phyloP scores from a whole-genome alignment of 495 filamentous ascomycete genomes.

The Schizothecium vesticola region DNA sequence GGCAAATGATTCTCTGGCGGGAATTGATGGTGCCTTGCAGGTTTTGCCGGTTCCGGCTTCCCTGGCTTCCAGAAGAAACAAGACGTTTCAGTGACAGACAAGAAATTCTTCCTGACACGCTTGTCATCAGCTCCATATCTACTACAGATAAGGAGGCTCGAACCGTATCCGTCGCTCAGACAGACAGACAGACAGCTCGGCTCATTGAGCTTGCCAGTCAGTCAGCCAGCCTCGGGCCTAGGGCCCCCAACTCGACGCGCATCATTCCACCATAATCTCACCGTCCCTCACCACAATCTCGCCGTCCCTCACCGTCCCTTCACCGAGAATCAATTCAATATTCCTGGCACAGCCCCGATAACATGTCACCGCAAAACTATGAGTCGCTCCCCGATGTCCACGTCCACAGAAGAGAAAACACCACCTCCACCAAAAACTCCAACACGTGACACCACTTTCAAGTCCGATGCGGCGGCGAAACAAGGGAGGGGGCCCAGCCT shows the following conservation, averaged over 20 bases:
- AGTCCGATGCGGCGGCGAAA: not conserved
- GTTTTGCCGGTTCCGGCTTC: not conserved
- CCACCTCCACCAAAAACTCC: not conserved
- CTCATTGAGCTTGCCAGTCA: not conserved
- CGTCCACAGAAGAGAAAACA: not conserved
- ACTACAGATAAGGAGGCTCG: not conserved
- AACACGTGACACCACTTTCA: not conserved
- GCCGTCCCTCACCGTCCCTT: too few species aligned
- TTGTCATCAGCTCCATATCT: too few species aligned
- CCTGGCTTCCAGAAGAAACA: not conserved
- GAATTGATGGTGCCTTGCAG: not conserved
- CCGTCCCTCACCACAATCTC: not conserved
- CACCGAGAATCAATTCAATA: too few species aligned
- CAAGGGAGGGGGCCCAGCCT: not conserved
- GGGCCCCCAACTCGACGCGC: not conserved
- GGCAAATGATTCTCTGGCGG: not conserved
- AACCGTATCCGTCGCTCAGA: not conserved
- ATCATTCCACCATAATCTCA: not conserved
- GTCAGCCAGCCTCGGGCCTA: not conserved
- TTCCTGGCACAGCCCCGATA: too few species aligned
- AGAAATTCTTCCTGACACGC: not conserved
- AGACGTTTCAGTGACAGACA: not conserved
- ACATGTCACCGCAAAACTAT: too few species aligned
- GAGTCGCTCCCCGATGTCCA: not conserved
- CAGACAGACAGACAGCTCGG: too few species aligned